Evolutionary conservation across 179 eudicot species (phyloP).

Genomic region (Silene noctiflora): DNA sequence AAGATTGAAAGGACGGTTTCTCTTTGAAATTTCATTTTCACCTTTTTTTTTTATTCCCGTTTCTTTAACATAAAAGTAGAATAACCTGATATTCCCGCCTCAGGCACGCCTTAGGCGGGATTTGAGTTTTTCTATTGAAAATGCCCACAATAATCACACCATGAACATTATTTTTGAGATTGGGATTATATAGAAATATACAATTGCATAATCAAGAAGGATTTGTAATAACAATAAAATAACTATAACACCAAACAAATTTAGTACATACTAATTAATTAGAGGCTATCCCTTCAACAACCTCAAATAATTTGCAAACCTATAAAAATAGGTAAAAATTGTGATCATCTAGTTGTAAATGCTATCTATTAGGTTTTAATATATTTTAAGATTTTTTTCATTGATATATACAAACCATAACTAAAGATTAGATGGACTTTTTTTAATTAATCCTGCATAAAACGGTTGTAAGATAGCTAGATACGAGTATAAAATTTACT

Average conservation of each 20-base stretch:
- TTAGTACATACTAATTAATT: conserved; percentile 4
- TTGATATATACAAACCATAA: too few relatives aligned
- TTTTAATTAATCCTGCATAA: too few relatives aligned
- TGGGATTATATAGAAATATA: not conserved
- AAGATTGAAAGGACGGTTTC: not conserved
- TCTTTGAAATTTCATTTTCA: not conserved
- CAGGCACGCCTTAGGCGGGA: not conserved
- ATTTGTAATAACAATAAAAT: not conserved
- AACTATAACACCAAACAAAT: not conserved
- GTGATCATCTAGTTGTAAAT: not conserved
- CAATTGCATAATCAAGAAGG: not conserved
- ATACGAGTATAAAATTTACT: too few relatives aligned
- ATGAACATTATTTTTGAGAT: too few relatives aligned
- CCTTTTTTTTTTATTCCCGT: not conserved
- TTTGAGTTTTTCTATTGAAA: not conserved
- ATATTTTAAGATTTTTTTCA: too few relatives aligned
- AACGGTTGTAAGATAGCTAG: too few relatives aligned
- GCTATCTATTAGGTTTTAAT: not conserved
- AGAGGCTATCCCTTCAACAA: not conserved
- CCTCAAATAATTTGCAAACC: not conserved
- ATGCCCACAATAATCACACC: not conserved
- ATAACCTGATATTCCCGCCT: not conserved
- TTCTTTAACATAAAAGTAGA: not conserved
- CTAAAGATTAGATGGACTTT: too few relatives aligned
- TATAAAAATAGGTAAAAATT: not conserved